Evolutionary conservation across 352 stramenopile species (phyloP).

Genomic region (Pythium grandisporangium): DNA sequence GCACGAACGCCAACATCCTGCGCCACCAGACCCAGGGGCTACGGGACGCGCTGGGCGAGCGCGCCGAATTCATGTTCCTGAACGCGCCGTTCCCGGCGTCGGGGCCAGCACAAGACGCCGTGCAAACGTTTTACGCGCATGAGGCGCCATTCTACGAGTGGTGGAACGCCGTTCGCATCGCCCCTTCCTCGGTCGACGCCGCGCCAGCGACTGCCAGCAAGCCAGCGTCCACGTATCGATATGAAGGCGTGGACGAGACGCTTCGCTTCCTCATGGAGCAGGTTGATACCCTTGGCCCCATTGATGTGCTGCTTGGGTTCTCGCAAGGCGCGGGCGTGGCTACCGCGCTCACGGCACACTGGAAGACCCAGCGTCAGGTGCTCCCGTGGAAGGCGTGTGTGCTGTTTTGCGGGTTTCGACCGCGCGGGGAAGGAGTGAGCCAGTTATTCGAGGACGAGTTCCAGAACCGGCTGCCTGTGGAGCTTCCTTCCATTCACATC

Average conservation of each 20-base stretch:
- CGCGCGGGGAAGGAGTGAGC: slow-evolving; percentile 31
- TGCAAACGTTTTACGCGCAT: slow-evolving; percentile 46
- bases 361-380: slow-evolving; percentile 17
- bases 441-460: slow-evolving; percentile 34
- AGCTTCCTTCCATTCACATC: slow-evolving; percentile 61
- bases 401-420: slow-evolving; percentile 54
- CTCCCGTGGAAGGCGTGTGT: slow-evolving; percentile 55
- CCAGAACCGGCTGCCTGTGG: slow-evolving; percentile 19
- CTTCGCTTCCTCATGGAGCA: slow-evolving; percentile 42
- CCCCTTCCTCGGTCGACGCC: slow-evolving; percentile 4
- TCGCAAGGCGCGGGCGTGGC: slow-evolving; percentile 52
- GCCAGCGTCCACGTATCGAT: slow-evolving; percentile 20
- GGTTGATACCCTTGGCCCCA: slow-evolving; percentile 30
- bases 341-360: slow-evolving; percentile 62
- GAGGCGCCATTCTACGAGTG: slow-evolving; percentile 66
- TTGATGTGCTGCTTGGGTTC: slow-evolving; percentile 70
- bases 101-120: slow-evolving; percentile 43
- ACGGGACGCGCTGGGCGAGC: slow-evolving; percentile 33
- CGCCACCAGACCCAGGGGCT: slow-evolving; percentile 46
- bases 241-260: slow-evolving; percentile 57
- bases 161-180: slow-evolving; percentile 55
- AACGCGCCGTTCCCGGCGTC: slow-evolving; percentile 51
- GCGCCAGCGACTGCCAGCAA: too few relatives aligned
- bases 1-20: slow-evolving; percentile 62
- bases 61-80: slow-evolving; percentile 56